Base-by-base conservation (phyloP, 2,329 filamentous ascomycete species). In the Colletotrichum costaricense region DNA sequence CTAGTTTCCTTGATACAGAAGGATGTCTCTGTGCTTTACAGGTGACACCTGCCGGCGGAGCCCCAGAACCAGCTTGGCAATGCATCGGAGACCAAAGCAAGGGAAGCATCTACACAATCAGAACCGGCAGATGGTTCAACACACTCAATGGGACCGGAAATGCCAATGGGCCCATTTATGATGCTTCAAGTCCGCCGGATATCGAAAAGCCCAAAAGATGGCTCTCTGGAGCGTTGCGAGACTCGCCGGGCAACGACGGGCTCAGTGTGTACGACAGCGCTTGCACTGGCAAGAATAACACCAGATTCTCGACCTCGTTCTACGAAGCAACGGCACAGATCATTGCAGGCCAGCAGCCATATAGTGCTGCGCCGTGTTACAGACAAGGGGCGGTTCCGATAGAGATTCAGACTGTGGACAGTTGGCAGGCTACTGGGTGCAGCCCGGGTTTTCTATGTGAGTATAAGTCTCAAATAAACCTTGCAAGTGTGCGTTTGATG, bases 1-100 rank as follows among this genome's bases (percentile, higher is more conserved):
- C 84, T 26, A 78, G 77, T 35, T 85, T 85, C 63, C 81, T 85
- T 56, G 84, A 85, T 69, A 82, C 79, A 4, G 76, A 78, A 19
- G 84, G 82, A 12, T 85, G 84, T 64, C 78, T 84, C 28, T 85
- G 84, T 56, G 80, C 82, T 16, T 75, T 85, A 14, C 78, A 79
- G 26, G 56, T 75, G 22, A 66, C 78, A 3, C 77, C 79, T 2
- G 68, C 63, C 2, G 67, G 70, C 3, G 62, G 62, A 2, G 64
- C 71, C 16, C 66, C 75, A 26, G 67, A 73, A 12, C 76, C 78
- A 12, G 78, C 79, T n/a, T 86, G 85, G 85, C 83, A 85, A 72
- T 86, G 85, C 73, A 82, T 86, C 35, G 84, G 85, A 14, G 84
- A 86, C 71, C 84, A 85, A 74, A 85, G 83, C 0, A 19, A 49